Percentiles rank a stretch among this genome's conserved stretches.
Conservation (phyloP, 2,329 filamentous ascomycete genomes). For the Westerdykella sp. region DNA sequence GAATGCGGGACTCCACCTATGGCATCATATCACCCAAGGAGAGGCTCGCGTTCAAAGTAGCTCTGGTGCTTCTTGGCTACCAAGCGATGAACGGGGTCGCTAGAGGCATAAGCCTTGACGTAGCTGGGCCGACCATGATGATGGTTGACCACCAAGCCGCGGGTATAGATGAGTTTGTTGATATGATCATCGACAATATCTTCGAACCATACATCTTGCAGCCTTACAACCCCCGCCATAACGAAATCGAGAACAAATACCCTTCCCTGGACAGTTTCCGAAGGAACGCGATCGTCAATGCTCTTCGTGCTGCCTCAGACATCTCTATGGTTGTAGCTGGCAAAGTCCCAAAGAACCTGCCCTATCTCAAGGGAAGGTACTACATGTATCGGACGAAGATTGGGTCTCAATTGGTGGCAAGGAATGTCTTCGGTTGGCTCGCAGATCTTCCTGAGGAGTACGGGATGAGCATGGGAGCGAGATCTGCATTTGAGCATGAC, state of each 20-base stretch:
- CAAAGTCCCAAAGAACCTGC: slow-evolving; percentile 39
- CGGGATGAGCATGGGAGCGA: slow-evolving; percentile 72
- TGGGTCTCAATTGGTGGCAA: slow-evolving; percentile 61
- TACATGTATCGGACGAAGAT: slow-evolving; percentile 84
- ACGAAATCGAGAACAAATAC: slow-evolving; percentile 16
- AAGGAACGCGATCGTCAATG: slow-evolving; percentile 40
- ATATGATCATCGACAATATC: slow-evolving; percentile 78
- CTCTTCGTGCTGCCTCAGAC: slow-evolving; percentile 73
- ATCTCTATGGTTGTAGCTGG: slow-evolving; percentile 54
- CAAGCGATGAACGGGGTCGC: slow-evolving; percentile 55
- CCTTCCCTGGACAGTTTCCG: too few species aligned
- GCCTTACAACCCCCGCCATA: slow-evolving; percentile 57
- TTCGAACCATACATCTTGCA: slow-evolving; percentile 68
- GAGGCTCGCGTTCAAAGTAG: slow-evolving; percentile 44
- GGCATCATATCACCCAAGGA: slow-evolving; percentile 24
- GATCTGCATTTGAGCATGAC: slow-evolving; percentile 46
- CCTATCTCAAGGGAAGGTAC: slow-evolving; percentile 11
- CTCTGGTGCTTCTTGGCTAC: slow-evolving; percentile 75
- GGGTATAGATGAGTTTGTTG: slow-evolving; percentile 86
- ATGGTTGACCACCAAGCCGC: slow-evolving; percentile 80
- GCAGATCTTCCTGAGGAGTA: slow-evolving; percentile 66
- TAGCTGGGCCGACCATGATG: slow-evolving; percentile 80
- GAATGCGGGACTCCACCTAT: slow-evolving; percentile 18
- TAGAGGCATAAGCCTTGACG: slow-evolving; percentile 72
- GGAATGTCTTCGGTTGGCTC: slow-evolving; percentile 67